Evolutionary conservation across 2,329 filamentous ascomycete genomes (phyloP), one percentile per base, ranked within the genome.

Genomic region (Colletotrichum godetiae): DNA sequence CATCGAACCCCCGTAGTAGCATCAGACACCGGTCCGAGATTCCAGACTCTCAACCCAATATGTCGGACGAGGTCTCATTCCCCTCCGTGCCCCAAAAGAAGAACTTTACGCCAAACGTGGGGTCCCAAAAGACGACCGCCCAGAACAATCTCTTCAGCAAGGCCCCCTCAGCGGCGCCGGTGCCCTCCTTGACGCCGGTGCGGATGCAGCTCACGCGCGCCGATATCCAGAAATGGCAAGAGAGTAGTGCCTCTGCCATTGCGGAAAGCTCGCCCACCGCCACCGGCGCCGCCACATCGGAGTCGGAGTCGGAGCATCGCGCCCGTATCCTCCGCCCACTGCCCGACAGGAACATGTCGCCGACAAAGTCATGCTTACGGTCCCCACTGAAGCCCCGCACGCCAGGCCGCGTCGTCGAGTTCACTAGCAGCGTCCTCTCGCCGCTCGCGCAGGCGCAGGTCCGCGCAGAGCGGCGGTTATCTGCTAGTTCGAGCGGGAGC

Each of bases 301-400:
- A 42, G 37, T 42, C 37, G 2, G 81, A 83, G 64, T 79, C 84
- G 60, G 78, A 81, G 19, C 82, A 80, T 3, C 83, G 82, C 4
- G 77, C 83, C 3, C 83, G 82, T 4, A 77, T 84, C n/a, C 84
- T 88, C 27, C 85, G 86, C 7, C 86, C 87, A 2, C 81, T 86
- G 4, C 88, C 88, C 13, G 83, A 86, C 64, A 86, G 84, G 73
- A 83, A 85, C n/a, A 85, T 86, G 5, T 91, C 89, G 1, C 89
- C 89, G 0, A 83, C 80, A 10, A 91, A 91, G 77, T 91, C 89
- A 0, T 88, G 85, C 75, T 80, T 91, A 29, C 86, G 89, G 22
- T 90, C 89, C 4, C 88, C 89, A 0, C 78, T 89, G 22, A 91
- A 91, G 76, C 86, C 88, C 4, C 89, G 86, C 74, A 90, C 88